A percentile compares a stretch with the other conserved stretches of the same genome.
Evolutionary conservation across 116 monocot species (phyloP).

Genomic region (Zostera marina): DNA sequence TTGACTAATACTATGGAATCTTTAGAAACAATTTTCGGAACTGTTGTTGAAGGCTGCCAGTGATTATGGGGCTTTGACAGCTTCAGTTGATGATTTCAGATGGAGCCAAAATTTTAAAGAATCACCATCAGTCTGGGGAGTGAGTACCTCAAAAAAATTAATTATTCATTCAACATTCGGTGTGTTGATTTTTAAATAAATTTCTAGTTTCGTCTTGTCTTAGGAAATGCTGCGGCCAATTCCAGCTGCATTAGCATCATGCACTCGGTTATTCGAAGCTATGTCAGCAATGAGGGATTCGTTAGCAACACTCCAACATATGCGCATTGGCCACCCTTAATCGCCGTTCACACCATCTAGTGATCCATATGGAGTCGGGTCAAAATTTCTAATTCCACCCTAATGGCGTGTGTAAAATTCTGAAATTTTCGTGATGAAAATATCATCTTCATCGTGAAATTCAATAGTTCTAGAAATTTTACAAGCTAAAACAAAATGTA

Average conservation of each 20-base stretch:
- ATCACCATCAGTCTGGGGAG: slow-evolving; percentile 89
- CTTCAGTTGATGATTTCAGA: slow-evolving; percentile 86
- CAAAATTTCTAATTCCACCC: slow-evolving; percentile 45
- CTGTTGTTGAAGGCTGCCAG: slow-evolving; percentile 89
- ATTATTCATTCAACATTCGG: not conserved
- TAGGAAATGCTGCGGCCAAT: slow-evolving; percentile 97
- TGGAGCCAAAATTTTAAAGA: slow-evolving; percentile 99
- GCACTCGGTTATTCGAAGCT: slow-evolving; percentile 91
- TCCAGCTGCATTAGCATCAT: slow-evolving; percentile 85
- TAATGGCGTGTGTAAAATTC: slow-evolving; percentile 28
- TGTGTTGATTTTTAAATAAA: not conserved
- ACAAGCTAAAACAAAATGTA: too few species aligned
- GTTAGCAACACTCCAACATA: slow-evolving; percentile 64
- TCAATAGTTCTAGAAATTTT: too few species aligned
- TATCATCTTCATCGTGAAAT: too few species aligned
- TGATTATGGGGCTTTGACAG: slow-evolving; percentile 88
- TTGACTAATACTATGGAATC: not conserved
- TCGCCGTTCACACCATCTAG: slow-evolving; percentile 28
- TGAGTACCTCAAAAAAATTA: slow-evolving; percentile 19
- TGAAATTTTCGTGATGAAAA: too few species aligned
- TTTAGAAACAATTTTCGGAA: slow-evolving; percentile 97
- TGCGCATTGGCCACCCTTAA: slow-evolving; percentile 39
- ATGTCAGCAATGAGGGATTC: slow-evolving; percentile 99
- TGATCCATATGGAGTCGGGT: slow-evolving; percentile 10
- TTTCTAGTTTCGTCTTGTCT: not conserved